Evolutionary conservation across 1,139 yeast genomes (phyloP).

Genomic region (Taphrina sp.): DNA sequence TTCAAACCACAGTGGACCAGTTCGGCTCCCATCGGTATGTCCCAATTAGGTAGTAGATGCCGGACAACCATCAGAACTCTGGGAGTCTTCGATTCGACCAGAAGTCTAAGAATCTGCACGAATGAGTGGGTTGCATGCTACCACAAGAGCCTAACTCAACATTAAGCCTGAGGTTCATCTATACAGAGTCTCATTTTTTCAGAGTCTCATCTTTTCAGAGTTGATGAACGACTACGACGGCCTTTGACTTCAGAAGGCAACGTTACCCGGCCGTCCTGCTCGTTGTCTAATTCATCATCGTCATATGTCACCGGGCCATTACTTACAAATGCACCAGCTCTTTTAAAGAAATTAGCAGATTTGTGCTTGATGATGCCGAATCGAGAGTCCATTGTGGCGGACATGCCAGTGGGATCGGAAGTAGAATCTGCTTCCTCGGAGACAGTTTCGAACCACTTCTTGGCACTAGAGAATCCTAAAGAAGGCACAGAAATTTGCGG

Average conservation of each 20-base stretch:
- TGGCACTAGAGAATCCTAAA: background rate
- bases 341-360: background rate
- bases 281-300: background rate
- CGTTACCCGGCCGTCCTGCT: background rate
- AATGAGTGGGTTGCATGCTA: no score
- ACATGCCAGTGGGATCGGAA: background rate
- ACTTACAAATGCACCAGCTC: background rate
- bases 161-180: no score
- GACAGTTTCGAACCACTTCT: background rate
- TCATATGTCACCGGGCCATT: background rate
- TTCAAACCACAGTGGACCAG: no score
- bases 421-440: background rate
- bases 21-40: no score
- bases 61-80: no score
- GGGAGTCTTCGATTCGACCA: no score
- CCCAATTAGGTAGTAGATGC: no score
- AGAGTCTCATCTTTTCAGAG: no score
- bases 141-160: no score
- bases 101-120: no score
- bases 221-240: background rate
- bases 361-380: background rate
- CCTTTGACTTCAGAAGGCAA: background rate
- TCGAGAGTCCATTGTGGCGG: no score
- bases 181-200: no score
- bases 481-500: background rate